Base-by-base conservation (phyloP, 2,329 filamentous ascomycete genomes). In the Iodosphaeria phyllophila region DNA sequence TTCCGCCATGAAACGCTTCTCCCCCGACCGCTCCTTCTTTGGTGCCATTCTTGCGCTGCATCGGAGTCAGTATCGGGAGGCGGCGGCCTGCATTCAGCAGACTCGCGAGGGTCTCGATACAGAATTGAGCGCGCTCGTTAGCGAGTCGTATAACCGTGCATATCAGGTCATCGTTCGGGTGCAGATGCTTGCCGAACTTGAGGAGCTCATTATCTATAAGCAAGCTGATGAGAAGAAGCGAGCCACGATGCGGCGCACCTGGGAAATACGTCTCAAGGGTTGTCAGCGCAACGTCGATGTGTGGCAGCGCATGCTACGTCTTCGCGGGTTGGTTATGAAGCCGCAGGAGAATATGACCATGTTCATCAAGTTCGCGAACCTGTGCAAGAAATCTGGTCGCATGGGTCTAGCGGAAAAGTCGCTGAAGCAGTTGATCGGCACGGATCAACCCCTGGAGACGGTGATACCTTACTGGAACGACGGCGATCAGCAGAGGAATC, bases 341-440 rank as follows among this genome's bases (percentile, higher is more conserved):
- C 86, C 91, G 0, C 70, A 70, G 17, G 84, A 99, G 46, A 93
- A 93, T 41, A 82, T 92, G 60, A 79, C 92, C 41, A 98, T 98
- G 83, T 93, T 84, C 73, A 95, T 98, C 58, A 99, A 98, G 47
- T 98, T 93, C 46, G 80, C 89, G 40, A 98, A 95, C 40, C 68
- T 98, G 5, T 99, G 91, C 50, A 78, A 91, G 40, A 99, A 98
- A 50, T 92, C 86, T 22, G 78, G 82, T 29, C 76, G 89, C 16
- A 84, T 86, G 62, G 86, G 89, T 7, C 65, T 99, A 24, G 89
- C 89, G 1, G 89, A 98, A 52, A 91, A 92, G 52, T 91, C 84
- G 8, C 57, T 99, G 26, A 84, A 89, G 45, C 80, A 82, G 32
- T 60, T 98, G n/a, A 75, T 93, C 28, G 77, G 74, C 15, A 70